A percentile compares a stretch with the other conserved stretches of the same genome.
These are phyloP conservation scores for Sphaerobolus stellatus DNA, from an alignment of 1,284 basidiomycete species.

Conservation along the genomic window DNA sequence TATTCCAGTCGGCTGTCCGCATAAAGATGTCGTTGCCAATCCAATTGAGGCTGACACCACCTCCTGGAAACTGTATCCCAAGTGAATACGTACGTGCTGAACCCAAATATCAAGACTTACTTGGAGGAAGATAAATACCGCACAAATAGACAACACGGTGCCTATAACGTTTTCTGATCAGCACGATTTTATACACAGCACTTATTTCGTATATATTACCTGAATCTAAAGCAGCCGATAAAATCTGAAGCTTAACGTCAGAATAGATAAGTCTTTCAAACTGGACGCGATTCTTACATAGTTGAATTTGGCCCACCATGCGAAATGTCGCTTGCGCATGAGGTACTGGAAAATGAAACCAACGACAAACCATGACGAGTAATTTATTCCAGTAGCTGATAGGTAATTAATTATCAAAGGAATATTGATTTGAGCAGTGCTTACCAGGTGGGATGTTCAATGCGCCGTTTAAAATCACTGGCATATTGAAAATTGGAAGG, in stretches of 20 bases:
- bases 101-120: constrained; percentile 28
- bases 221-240: constrained; percentile 65
- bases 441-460: constrained; percentile 71
- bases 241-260: constrained; percentile 43
- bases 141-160: constrained; percentile 70
- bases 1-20: constrained; percentile 10
- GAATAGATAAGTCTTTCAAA: neutral
- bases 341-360: constrained; percentile 92
- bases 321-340: constrained; percentile 76
- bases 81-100: neutral
- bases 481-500: constrained; percentile 78
- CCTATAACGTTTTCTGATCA: constrained; percentile 41
- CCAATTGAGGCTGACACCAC: constrained; percentile 72
- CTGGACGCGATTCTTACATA: constrained; percentile 47
- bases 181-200: constrained; percentile 7
- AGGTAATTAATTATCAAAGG: neutral
- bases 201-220: constrained; percentile 41
- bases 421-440: neutral
- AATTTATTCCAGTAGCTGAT: constrained; percentile 87
- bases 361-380: constrained; percentile 83
- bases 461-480: constrained; percentile 82
- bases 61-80: constrained; percentile 57
- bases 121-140: constrained; percentile 84
- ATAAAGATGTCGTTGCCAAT: constrained; percentile 80
- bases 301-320: constrained; percentile 97